Evolutionary conservation across 768 basidiomycete genomes (phyloP), one percentile per base, ranked within the genome.

Genomic region (Rhizopogon roseolus): DNA sequence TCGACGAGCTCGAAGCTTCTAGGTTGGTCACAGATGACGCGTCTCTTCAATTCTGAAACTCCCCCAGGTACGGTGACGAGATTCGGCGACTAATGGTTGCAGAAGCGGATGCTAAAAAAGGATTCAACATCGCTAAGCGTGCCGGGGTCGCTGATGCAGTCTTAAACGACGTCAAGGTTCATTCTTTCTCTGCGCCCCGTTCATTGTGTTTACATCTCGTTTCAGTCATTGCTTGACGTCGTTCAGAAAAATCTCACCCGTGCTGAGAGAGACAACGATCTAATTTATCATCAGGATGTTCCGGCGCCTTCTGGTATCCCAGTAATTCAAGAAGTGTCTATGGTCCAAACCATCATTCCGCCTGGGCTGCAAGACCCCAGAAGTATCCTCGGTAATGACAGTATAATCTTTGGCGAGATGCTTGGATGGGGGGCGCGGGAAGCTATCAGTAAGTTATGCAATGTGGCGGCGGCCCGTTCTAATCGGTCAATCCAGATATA

Each of bases 201-300:
- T 28, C 9, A 39, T n/a, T 9, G n/a, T 49, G 25, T n/a, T 6
- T 19, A 27, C 13, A 22, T 57, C 3, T 53, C 1, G 8, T 38
- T 16, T 22, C 65, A 98, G 94, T 90, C 89, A 1, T 73, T 98
- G 14, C 71, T 88, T 25, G 85, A 86, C 43, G 84, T 74, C 7
- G 73, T 97, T 25, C 80, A 86, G 59, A 82, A 80, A 49, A 80
- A 83, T 52, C 68, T 89, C 34, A 69, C 74, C 4, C 81, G 91
- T 13, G 90, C 95, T 0, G 82, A 87, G 57, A 82, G 92, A 32
- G 96, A 98, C 68, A 99, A 99, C 66, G 90, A 96, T 68, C 74
- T 97, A 6, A 97, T 99, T 38, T 99, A 98, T 71, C 93, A 97
- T 60, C 80, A 91, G 49, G 86, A 91, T 53, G 76, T 96, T 1